Percentiles rank a stretch among this genome's conserved stretches.
Evolutionary conservation across 2,329 filamentous ascomycete genomes (phyloP).

Genomic region (Monosporascus cannonballus): DNA sequence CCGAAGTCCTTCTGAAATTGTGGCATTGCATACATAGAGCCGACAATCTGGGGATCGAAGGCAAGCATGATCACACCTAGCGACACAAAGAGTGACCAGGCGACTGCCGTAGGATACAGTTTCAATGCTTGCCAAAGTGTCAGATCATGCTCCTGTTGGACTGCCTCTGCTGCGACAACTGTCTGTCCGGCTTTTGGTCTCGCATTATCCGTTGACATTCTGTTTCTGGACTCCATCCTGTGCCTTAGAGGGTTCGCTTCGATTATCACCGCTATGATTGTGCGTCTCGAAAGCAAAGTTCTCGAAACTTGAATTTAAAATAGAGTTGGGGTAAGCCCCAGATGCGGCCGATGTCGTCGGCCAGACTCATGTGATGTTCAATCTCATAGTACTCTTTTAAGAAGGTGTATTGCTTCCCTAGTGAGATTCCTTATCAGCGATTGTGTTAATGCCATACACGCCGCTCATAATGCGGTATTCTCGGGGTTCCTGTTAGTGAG

Average conservation of each 20-base stretch:
- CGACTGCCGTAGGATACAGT: constrained; percentile 39
- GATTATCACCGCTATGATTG: background rate
- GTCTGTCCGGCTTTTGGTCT: constrained; percentile 8
- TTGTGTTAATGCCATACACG: no score
- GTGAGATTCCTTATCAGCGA: no score
- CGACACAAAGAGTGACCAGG: constrained; percentile 54
- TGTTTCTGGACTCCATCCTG: background rate
- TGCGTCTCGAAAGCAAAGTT: background rate
- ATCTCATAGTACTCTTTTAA: no score
- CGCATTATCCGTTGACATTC: background rate
- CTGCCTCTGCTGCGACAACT: constrained; percentile 26
- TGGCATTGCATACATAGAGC: constrained; percentile 47
- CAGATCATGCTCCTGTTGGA: constrained; percentile 33
- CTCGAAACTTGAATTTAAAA: background rate
- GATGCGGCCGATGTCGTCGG: no score
- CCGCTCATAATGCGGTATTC: no score
- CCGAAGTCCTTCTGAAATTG: constrained; percentile 30
- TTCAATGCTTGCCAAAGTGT: constrained; percentile 33
- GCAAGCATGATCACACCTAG: constrained; percentile 56
- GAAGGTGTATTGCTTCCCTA: no score
- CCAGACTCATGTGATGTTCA: no score
- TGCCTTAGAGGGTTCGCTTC: background rate
- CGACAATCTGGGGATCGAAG: constrained; percentile 60
- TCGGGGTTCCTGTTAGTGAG: no score
- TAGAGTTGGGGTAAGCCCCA: no score